Evolutionary conservation across 768 basidiomycete genomes (phyloP), one percentile per base, ranked within the genome.

Genomic region (Ramaria sp.): DNA sequence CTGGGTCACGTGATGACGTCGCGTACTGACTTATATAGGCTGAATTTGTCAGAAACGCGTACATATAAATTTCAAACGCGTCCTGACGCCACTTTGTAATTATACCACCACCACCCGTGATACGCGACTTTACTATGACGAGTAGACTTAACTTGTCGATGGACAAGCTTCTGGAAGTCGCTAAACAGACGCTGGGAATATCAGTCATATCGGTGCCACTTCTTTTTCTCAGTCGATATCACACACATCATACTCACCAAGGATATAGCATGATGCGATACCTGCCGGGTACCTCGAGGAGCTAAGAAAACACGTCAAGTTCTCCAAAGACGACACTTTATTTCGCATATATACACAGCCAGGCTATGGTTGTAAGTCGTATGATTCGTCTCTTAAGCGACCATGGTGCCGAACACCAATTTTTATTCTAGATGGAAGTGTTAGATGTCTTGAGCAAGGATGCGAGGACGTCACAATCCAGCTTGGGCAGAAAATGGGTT

Each of bases 381-480:
- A 46, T 20, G 3, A 46, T n/a, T 11, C 45, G 19, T 46, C 17
- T 17, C 51, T 4, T 38, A 10, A 19, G 13, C 30, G 1, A 22
- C 27, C 2, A 27, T 27, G 27, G 27, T 31, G 13, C 30, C 11
- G 13, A 4, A 27, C n/a, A 13, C 38, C 51, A 49, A 47, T 10
- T 42, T 55, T 41, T 59, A 39, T 17, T 20, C 41, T 39, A 81
- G 79, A 66, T 61, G 79, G 78, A 19, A 59, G 60, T 17, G 63
- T 75, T 17, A 69, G 65, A 7, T 81, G 80, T 59, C 64, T 76
- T n/a, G 77, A 80, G 63, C 61, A 69, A n/a, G 73, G 71, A 7
- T 81, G 80, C 62, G 62, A 70, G 20, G 50, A 38, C 43, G 53
- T 64, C 42, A 45, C 57, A 15, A 70, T 80, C 27, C 49, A 66